Base-by-base conservation (phyloP, 352 stramenopile species). In the Pythium myriotylum region DNA sequence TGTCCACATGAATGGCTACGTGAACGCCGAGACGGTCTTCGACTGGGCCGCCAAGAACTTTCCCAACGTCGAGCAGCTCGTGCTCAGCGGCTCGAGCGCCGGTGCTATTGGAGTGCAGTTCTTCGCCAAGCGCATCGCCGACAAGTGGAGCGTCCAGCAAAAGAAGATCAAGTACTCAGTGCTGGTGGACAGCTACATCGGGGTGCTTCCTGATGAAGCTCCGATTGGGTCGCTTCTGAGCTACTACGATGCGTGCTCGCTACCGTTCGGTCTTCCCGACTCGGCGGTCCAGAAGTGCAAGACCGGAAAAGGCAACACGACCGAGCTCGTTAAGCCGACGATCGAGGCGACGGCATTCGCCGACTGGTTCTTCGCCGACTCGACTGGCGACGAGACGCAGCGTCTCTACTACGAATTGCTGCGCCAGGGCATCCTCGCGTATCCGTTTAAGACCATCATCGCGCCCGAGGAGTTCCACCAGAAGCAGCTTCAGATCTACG, bases 361-460 rank as follows among this genome's bases (percentile, higher is more conserved):
- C 78, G 24, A 35, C 29, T 91, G 81, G 81, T 61, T 89, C 3
- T 89, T 89, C 58, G 54, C 89, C 9, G 71, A 78, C 70, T 86
- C 73, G 52, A 79, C 79, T 59, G 71, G 65, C 50, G 81, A 91
- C 61, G 8, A 60, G 45, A 82, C 67, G 22, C 81, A 91, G 63
- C 77, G 81, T 16, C 74, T 79, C 55, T 91, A 87, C 43, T 91
- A 91, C 62, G 56, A 86, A 43, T 57, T 89, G n/a, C 67, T 74
- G 32, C 45, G 70, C 20, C 35, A 89, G 13, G 77, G 79, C 12
- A 74, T 89, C 48, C 33, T 70, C 9, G 70, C 57, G 24, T 89
- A 79, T 54, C 81, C 77, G 16, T 88, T 89, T 64, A 55, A 48
- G 6, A 56, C 85, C 52, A 43, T 85, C n/a, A 84, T 89, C 65